Percentiles rank a stretch among this genome's conserved stretches.
phyloP scores from a whole-genome alignment of 495 filamentous ascomycete genomes.

The Astrothelium macrocarpum region DNA sequence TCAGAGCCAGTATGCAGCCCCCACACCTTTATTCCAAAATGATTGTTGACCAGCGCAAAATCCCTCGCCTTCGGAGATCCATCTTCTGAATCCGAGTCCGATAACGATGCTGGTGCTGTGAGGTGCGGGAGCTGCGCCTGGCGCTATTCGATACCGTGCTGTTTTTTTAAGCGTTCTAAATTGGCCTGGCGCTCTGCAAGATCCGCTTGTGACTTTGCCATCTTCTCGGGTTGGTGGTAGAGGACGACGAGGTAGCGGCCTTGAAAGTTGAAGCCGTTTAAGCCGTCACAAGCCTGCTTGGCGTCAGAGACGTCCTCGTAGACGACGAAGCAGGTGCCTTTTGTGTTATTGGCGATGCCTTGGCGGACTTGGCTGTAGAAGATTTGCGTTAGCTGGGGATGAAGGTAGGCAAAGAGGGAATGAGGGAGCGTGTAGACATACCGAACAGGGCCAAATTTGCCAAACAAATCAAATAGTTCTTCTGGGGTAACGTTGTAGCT shows the following conservation, averaged over 20 bases:
- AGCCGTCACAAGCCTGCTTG: slow-evolving; percentile 95
- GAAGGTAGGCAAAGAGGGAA: background rate
- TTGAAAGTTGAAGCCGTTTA: slow-evolving; percentile 99
- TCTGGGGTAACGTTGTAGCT: slow-evolving; percentile 95
- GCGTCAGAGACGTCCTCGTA: slow-evolving; percentile 99
- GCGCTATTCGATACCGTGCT: slow-evolving; percentile 95
- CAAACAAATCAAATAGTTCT: slow-evolving; percentile 89
- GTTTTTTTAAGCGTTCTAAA: slow-evolving; percentile 93
- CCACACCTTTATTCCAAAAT: background rate
- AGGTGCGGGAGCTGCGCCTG: slow-evolving; percentile 20
- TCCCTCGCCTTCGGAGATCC: background rate
- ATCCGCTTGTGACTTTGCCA: slow-evolving; percentile 74
- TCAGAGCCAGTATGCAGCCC: background rate
- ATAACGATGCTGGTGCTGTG: background rate
- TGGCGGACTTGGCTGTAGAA: slow-evolving; percentile 83
- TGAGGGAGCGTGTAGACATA: slow-evolving; percentile 35
- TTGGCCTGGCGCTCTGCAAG: slow-evolving; percentile 89
- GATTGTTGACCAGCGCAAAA: background rate
- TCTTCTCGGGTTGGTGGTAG: slow-evolving; percentile 98
- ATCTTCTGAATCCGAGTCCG: background rate
- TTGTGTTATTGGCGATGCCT: slow-evolving; percentile 93
- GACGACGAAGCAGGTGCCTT: slow-evolving; percentile 96
- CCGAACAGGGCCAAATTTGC: slow-evolving; percentile 90
- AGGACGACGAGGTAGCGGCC: slow-evolving; percentile 98
- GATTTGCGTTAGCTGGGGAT: slow-evolving; percentile 11